Conservation (phyloP, 139 green algal species). For the Spirogloea muscicola region DNA sequence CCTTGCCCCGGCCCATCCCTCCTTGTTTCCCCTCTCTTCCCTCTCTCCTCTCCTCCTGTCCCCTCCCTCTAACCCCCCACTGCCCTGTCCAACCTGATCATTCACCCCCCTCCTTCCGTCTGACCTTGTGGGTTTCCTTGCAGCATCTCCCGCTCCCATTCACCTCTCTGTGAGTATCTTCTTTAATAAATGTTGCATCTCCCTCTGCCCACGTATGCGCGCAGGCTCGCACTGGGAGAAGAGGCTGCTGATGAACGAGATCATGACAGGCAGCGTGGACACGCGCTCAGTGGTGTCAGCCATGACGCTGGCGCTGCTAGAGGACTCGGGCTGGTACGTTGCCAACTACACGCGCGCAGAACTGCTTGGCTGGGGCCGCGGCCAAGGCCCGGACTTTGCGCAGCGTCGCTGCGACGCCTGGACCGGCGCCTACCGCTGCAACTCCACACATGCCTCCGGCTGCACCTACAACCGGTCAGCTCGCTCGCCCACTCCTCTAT, state of each 20-base stretch:
- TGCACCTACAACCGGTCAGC: conserved; percentile 16
- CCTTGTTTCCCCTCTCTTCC: neutral
- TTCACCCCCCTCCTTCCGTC: neutral
- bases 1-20: neutral
- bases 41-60: neutral
- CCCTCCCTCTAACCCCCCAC: neutral
- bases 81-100: no score
- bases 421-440: conserved; percentile 6
- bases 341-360: conserved; percentile 16
- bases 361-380: neutral
- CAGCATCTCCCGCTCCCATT: neutral
- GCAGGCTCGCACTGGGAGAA: conserved; percentile 41
- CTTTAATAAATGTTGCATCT: neutral
- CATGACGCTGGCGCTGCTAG: conserved; percentile 28
- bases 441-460: neutral
- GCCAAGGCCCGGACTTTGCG: conserved; percentile 1
- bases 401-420: conserved; percentile 6
- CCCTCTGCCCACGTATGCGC: no score
- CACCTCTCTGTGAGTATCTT: neutral
- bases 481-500: neutral
- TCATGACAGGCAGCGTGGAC: conserved; percentile 21
- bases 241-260: conserved; percentile 28
- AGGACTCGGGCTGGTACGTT: conserved; percentile 23
- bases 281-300: neutral
- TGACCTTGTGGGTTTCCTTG: neutral